Conservation (phyloP, 2,329 filamentous ascomycete species). For the Ophiognomonia clavigignenti-juglandacearum region DNA sequence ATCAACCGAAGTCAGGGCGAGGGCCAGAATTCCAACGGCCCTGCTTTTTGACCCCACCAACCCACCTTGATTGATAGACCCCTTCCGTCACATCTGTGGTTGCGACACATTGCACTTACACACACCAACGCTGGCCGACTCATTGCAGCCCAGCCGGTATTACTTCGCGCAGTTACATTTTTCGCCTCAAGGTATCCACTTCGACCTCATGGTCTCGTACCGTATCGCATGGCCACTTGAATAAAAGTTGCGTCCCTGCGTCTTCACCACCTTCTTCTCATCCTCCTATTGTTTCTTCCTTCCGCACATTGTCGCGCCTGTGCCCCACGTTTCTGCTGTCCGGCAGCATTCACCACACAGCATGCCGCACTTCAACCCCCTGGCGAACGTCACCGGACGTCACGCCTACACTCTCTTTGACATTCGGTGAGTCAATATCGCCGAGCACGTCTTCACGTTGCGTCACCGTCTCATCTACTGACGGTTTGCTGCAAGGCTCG, state of each 20-base stretch:
- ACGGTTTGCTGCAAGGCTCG: constrained; percentile 47
- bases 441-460: neutral
- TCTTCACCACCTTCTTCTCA: constrained; percentile 1
- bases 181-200: constrained; percentile 12
- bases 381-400: constrained; percentile 46
- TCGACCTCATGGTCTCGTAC: constrained; percentile 11
- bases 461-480: constrained; percentile 5
- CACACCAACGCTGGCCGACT: too few species aligned
- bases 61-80: too few species aligned
- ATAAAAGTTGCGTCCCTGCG: constrained; percentile 15
- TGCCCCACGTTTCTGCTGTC: constrained; percentile 1
- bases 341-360: constrained; percentile 17
- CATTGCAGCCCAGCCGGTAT: constrained; percentile 13
- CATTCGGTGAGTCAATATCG: constrained; percentile 44
- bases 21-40: too few species aligned
- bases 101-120: too few species aligned
- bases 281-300: constrained; percentile 5
- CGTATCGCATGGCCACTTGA: constrained; percentile 10
- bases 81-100: too few species aligned
- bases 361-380: constrained; percentile 55
- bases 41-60: too few species aligned
- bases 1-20: too few species aligned
- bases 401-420: constrained; percentile 52
- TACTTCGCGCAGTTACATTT: constrained; percentile 9
- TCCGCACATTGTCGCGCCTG: neutral